phyloP scores from a whole-genome alignment of 2,329 filamentous ascomycete species.

The Cryphonectria radicalis region DNA sequence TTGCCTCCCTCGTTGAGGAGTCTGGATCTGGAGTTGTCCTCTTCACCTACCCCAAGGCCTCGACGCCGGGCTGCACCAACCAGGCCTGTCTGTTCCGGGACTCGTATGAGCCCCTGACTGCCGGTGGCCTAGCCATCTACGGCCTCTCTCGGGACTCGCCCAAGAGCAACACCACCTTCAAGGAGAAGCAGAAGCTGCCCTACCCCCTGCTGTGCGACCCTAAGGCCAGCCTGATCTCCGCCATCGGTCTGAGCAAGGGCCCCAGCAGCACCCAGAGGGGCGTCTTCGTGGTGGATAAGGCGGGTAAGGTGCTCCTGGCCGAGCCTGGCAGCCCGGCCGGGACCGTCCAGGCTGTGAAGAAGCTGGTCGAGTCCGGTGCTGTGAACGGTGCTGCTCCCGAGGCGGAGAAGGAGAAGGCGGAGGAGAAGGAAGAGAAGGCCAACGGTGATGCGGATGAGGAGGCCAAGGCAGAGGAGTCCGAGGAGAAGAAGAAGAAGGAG shows the following conservation, averaged over 20 bases:
- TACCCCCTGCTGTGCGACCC: constrained; percentile 90
- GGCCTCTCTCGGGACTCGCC: constrained; percentile 86
- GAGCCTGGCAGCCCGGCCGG: constrained; percentile 76
- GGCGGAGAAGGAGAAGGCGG: constrained; percentile 31
- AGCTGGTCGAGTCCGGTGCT: constrained; percentile 61
- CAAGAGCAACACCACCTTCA: constrained; percentile 92
- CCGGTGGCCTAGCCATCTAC: constrained; percentile 82
- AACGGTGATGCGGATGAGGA: constrained; percentile 12
- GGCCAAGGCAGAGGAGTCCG: constrained; percentile 7
- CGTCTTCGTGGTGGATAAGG: constrained; percentile 84
- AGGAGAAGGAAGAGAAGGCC: constrained; percentile 31
- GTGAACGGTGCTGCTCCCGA: constrained; percentile 34
- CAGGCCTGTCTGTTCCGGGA: constrained; percentile 96
- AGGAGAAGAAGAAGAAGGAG: constrained; percentile 32
- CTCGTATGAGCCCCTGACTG: constrained; percentile 74
- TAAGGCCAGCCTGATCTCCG: constrained; percentile 72
- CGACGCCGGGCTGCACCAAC: constrained; percentile 90
- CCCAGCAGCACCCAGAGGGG: constrained; percentile 82
- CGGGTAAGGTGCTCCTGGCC: constrained; percentile 72
- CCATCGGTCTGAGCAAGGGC: constrained; percentile 87
- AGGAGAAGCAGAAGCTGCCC: constrained; percentile 85
- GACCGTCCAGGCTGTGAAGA: constrained; percentile 77
- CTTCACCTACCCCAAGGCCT: constrained; percentile 95
- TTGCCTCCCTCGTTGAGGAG: constrained; percentile 79
- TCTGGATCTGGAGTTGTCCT: constrained; percentile 87